phyloP scores from a whole-genome alignment of 139 green algal genomes.

The Micromonas commoda region DNA sequence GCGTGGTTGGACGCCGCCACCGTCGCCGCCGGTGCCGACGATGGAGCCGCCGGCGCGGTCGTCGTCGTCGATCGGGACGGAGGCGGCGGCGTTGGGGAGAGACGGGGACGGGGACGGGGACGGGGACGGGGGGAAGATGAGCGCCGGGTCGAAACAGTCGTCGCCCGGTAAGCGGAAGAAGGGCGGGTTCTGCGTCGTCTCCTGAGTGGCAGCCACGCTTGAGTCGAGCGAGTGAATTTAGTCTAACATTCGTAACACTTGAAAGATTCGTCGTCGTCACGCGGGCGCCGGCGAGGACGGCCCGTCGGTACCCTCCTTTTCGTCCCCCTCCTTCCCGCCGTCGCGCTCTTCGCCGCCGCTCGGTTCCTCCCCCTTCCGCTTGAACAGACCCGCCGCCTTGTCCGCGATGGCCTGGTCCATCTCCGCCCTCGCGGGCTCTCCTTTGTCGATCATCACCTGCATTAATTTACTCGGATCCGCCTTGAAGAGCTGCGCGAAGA shows the following conservation, averaged over 20 bases:
- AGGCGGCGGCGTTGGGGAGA: no score
- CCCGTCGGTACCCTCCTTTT: not conserved
- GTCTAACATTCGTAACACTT: not conserved
- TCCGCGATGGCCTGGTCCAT: conserved; percentile 2
- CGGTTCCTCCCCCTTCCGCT: not conserved
- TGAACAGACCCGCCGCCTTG: not conserved
- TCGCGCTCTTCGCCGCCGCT: not conserved
- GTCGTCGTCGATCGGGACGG: not conserved
- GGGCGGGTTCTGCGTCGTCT: no score
- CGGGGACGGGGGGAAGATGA: not conserved
- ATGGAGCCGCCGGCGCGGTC: not conserved
- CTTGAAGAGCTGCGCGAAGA: not conserved
- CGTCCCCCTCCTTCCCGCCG: not conserved
- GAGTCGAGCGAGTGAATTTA: no score
- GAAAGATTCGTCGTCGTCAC: no score
- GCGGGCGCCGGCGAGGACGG: not conserved
- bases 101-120: not conserved
- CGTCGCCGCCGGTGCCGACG: no score
- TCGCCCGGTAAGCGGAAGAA: no score
- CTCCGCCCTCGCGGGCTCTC: not conserved
- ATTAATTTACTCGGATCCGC: not conserved
- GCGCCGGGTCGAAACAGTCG: not conserved
- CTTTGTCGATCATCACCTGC: conserved; percentile 8
- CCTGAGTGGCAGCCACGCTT: no score
- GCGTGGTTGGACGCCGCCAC: no score